Conservation (phyloP, 1,284 basidiomycete genomes). For the Irpex sp. region DNA sequence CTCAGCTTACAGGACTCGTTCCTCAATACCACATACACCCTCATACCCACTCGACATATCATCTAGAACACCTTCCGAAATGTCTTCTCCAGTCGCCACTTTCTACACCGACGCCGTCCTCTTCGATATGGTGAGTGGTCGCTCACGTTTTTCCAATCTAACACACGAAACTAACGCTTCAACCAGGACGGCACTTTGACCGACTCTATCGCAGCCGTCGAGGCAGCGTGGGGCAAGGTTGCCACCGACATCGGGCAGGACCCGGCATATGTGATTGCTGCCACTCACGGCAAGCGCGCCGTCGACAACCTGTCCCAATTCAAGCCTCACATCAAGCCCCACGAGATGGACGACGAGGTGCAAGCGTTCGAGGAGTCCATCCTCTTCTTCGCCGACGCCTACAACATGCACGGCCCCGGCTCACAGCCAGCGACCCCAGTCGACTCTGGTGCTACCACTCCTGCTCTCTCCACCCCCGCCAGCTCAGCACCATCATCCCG, state of each 20-base stretch:
- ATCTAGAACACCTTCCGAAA: conserved; percentile 10
- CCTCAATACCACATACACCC: conserved; percentile 7
- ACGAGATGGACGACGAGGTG: conserved; percentile 70
- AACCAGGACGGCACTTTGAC: conserved; percentile 67
- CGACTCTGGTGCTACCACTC: conserved; percentile 19
- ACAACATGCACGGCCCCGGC: conserved; percentile 41
- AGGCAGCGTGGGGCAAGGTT: conserved; percentile 77
- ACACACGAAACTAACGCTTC: background rate
- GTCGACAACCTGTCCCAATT: conserved; percentile 45
- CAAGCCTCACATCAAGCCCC: conserved; percentile 39
- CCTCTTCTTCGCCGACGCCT: conserved; percentile 71
- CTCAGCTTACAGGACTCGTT: background rate
- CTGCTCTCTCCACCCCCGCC: conserved; percentile 30
- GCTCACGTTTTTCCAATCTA: background rate
- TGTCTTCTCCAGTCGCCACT: conserved; percentile 25
- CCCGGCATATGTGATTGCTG: conserved; percentile 61
- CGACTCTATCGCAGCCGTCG: conserved; percentile 74
- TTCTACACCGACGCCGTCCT: conserved; percentile 62
- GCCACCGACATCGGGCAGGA: conserved; percentile 68
- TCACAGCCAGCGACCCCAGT: conserved; percentile 27
- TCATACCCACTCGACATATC: conserved; percentile 10
- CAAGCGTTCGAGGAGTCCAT: conserved; percentile 68
- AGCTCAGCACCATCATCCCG: conserved; percentile 42
- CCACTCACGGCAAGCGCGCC: conserved; percentile 73
- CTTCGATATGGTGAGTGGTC: conserved; percentile 64